A percentile compares a stretch with the other conserved stretches of the same genome.
Conservation (phyloP, 78 protist genomes). For the Dictyostelium discoideum region dicty_2.7 NC_007088.5:3760001-3760500, state of each 20-base stretch:
- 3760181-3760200: no score
- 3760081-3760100: constrained; percentile 50
- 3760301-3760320: constrained; percentile 53
- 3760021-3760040: constrained; percentile 69
- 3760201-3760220: not conserved
- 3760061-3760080: constrained; percentile 38
- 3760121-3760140: not conserved
- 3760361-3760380: constrained; percentile 17
- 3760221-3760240: not conserved
- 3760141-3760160: no score
- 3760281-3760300: constrained; percentile 43
- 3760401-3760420: constrained; percentile 64
- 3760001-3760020: constrained; percentile 43
- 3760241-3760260: no score
- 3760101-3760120: not conserved
- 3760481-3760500: constrained; percentile 30
- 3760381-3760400: constrained; percentile 47
- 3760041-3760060: constrained; percentile 11
- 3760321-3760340: constrained; percentile 45
- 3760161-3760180: no score
- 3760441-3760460: constrained; percentile 70
- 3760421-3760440: constrained; percentile 42
- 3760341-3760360: constrained; percentile 69
- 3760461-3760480: constrained; percentile 15
- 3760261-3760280: not conserved